phyloP scores from a whole-genome alignment of 2,329 filamentous ascomycete genomes.

The Herpomyces periplanetae region DNA sequence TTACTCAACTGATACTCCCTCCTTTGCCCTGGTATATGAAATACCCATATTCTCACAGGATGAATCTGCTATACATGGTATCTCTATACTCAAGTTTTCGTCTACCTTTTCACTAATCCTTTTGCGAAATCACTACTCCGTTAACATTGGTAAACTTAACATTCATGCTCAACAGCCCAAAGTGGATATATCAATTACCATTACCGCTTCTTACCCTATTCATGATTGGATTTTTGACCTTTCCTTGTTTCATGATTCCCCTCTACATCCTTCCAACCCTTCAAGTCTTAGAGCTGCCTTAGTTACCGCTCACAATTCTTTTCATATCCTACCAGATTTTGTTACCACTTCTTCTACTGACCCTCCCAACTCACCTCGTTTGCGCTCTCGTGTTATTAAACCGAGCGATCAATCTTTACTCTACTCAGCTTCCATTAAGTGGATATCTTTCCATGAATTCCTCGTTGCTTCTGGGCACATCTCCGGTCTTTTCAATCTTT shows the following conservation, averaged over 20 bases:
- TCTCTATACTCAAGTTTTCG: too few species aligned
- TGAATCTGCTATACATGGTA: too few species aligned
- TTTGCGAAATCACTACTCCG: too few species aligned
- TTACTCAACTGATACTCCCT: too few species aligned
- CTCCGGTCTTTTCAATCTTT: constrained; percentile 69
- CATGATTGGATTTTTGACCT: constrained; percentile 7
- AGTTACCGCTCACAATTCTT: constrained; percentile 56
- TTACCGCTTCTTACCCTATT: too few species aligned
- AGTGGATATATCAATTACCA: too few species aligned
- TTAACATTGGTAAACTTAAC: too few species aligned
- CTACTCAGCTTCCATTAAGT: constrained; percentile 38
- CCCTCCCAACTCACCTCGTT: constrained; percentile 1
- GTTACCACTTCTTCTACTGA: constrained; percentile 1
- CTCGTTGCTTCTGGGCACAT: constrained; percentile 61
- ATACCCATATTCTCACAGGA: too few species aligned
- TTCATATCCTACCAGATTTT: constrained; percentile 8
- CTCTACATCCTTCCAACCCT: neutral
- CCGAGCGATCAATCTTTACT: constrained; percentile 24
- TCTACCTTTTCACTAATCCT: too few species aligned
- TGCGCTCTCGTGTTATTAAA: constrained; percentile 3
- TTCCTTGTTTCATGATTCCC: constrained; percentile 1
- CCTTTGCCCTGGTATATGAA: too few species aligned
- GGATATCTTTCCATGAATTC: constrained; percentile 16
- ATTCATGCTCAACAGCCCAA: too few species aligned
- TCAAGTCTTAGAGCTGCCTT: constrained; percentile 12